Percentiles rank a stretch among this genome's conserved stretches.
Conservation (phyloP, 495 filamentous ascomycete genomes). For the Lophiostoma macrostomum region DNA sequence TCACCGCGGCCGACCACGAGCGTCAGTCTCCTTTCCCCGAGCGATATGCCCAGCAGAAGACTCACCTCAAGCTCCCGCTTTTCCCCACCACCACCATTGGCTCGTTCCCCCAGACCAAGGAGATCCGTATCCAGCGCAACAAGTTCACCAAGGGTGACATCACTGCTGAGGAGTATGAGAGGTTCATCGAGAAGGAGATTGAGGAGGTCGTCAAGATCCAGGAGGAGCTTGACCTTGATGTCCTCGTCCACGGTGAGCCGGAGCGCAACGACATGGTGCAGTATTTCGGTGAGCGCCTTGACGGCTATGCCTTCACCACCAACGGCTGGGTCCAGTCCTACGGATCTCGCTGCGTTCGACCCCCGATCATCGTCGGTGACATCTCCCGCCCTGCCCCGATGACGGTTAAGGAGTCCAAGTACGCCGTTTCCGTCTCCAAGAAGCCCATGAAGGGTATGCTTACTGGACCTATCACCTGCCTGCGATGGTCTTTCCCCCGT, state of each 20-base stretch:
- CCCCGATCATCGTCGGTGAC: constrained; percentile 97
- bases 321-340: constrained; percentile 98
- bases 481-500: constrained; percentile 99
- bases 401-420: constrained; percentile 99
- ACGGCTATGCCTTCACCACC: constrained; percentile 98
- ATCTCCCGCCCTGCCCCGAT: constrained; percentile 93
- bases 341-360: constrained; percentile 95
- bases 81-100: constrained; percentile 99
- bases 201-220: constrained; percentile 88
- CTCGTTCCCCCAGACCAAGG: constrained; percentile 98
- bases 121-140: constrained; percentile 92
- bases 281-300: constrained; percentile 96
- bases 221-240: constrained; percentile 94
- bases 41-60: constrained; percentile 81
- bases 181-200: constrained; percentile 98
- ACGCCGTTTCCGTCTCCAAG: constrained; percentile 89
- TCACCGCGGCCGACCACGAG: constrained; percentile 82
- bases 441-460: constrained; percentile 99
- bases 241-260: constrained; percentile 96
- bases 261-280: constrained; percentile 99
- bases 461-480: constrained; percentile 96
- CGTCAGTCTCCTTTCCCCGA: constrained; percentile 81
- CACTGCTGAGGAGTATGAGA: constrained; percentile 84
- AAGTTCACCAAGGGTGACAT: constrained; percentile 99
- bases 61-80: constrained; percentile 81